Evolutionary conservation across 2,329 filamentous ascomycete species (phyloP), one percentile per base, ranked within the genome.

Genomic region (Penicillium sp.): DNA sequence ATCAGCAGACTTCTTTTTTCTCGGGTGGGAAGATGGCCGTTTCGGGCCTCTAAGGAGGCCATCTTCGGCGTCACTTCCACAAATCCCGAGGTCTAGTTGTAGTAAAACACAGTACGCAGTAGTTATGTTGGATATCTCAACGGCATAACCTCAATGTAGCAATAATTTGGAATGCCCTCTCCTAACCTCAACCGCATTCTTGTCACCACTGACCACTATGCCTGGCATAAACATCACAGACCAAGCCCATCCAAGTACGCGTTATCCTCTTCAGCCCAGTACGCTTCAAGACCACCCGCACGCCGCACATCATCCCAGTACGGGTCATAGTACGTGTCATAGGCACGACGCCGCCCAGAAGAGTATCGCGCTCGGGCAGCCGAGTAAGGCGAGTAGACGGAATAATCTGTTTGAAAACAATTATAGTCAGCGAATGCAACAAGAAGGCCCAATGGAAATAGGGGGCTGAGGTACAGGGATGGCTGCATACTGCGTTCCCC

Each of bases 401-500:
- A 55, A 49, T 24, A 51, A 28, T 46, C 52, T 55, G 23, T 11
- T 27, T 6, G 23, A 27, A 29, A 11, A 23, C 4, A 1, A 9
- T 3, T 5, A 7, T 2, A 9, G 23, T 42, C 23, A 45, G 26
- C 14, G 8, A 26, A 28, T 10, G 24, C 23, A n/a, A 27, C 13
- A 8, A 26, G 40, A 6, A 18, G 31, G 35, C 31, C 16, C 27
- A 22, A 11, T n/a, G 13, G 27, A 41, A 18, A 8, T 14, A 9
- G 11, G 31, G 26, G 46, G 40, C 6, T 6, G 20, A 32, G 36
- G n/a, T 51, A 55, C 50, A 51, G 39, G 35, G 50, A 45, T 42
- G 36, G 44, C 34, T 31, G 24, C 67, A 50, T 69, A 71, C 69
- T 68, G 23, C 69, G 64, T 49, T 57, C 43, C 26, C 62, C 56